phyloP scores from a whole-genome alignment of 768 basidiomycete species.

The Suillus weaverae region DNA sequence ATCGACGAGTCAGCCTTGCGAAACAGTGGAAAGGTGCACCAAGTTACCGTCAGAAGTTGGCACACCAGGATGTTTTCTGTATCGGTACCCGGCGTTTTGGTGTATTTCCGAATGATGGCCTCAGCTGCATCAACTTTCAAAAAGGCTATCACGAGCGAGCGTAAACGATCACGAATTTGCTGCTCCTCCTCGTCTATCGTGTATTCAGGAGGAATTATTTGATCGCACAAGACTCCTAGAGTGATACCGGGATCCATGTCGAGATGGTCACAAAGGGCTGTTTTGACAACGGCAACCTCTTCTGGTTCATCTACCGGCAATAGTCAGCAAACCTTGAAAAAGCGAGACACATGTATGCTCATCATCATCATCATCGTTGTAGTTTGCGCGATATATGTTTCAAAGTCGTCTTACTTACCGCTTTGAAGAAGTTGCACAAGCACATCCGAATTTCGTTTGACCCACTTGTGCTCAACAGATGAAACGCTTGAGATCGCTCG shows the following conservation, averaged over 20 bases:
- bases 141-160: constrained; percentile 60
- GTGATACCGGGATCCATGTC: constrained; percentile 62
- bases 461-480: constrained; percentile 51
- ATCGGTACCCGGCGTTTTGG: constrained; percentile 40
- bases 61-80: constrained; percentile 50
- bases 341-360: background rate
- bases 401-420: constrained; percentile 44
- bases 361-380: background rate
- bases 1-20: constrained; percentile 9
- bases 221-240: constrained; percentile 68
- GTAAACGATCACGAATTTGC: constrained; percentile 54
- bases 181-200: constrained; percentile 58
- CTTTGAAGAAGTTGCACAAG: constrained; percentile 74
- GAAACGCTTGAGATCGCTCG: constrained; percentile 55
- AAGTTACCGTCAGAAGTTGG: constrained; percentile 50
- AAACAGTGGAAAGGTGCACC: background rate
- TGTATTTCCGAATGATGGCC: constrained; percentile 45
- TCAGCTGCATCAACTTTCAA: constrained; percentile 51
- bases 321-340: background rate
- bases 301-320: constrained; percentile 57
- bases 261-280: constrained; percentile 60
- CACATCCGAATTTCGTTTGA: constrained; percentile 74
- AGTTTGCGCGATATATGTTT: background rate
- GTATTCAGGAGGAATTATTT: constrained; percentile 53
- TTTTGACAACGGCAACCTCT: constrained; percentile 62